Base-by-base conservation (phyloP, 202 grass and related monocot genomes). In the Setaria viridis region DNA sequence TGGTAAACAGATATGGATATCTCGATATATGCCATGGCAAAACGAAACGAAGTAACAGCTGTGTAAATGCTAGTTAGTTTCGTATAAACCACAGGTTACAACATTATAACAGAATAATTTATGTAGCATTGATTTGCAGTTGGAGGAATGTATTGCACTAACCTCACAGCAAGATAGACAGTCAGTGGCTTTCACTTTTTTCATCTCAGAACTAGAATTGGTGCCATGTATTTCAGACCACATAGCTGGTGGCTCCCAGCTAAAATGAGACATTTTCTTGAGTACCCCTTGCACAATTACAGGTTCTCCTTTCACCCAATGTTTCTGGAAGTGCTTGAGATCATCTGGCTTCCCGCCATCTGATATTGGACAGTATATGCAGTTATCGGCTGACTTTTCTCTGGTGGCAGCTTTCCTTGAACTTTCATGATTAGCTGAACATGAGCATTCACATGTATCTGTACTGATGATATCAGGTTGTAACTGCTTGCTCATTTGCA, bases 301-400 rank as follows among this genome's bases (percentile, higher is more conserved):
- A 57, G 97, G 93, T 66, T 99, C 97, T 70, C 97, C 97, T 74
- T 88, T 94, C 35, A 91, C 69, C 97, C 97, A 99, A 74, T 99
- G 97, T 69, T 65, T 89, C 67, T 92, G 94, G 83, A 99, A 99
- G 79, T 99, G 97, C 15, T 70, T 71, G 32, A 96, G 41, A 72
- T 90, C 94, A 59, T 88, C 85, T 62, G 62, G 48, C 16, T 96
- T 79, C 42, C 74, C 46, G 5, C 82, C 85, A 89, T 82, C 73
- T 58, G 77, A 74, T 80, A 46, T 80, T 70, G 97, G 90, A 85
- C 97, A 91, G 58, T 92, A 99, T 86, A 99, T 59, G 73, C 83
- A 91, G 54, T 99, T 96, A 77, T 95, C 96, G 62, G 33, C 34
- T 53, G 91, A 85, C 81, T 85, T 89, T 47, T 85, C 69, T 79